Conservation (phyloP, 2,329 filamentous ascomycete genomes). For the Fusarium domesticum region DNA sequence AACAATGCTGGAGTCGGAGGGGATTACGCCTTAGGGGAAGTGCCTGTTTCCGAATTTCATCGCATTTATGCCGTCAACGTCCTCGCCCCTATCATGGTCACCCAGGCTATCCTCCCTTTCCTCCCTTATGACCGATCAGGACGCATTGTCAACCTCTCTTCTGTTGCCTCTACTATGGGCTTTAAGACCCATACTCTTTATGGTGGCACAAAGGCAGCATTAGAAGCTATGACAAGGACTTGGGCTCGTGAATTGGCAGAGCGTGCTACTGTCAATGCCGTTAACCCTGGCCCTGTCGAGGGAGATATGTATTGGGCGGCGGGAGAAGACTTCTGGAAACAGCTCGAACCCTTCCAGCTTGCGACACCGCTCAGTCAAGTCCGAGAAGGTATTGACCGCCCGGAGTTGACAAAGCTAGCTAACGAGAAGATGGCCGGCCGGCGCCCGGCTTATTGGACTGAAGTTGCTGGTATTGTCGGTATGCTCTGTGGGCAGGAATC, state of each 20-base stretch:
- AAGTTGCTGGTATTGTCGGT: slow-evolving; percentile 16
- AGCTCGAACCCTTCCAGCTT: slow-evolving; percentile 10
- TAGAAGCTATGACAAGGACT: slow-evolving; percentile 51
- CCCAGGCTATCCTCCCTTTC: slow-evolving; percentile 65
- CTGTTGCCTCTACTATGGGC: slow-evolving; percentile 44
- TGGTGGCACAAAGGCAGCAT: slow-evolving; percentile 49
- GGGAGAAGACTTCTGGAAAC: slow-evolving; percentile 8
- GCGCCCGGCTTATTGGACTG: slow-evolving; percentile 17
- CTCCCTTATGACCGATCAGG: slow-evolving; percentile 65
- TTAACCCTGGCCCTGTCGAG: slow-evolving; percentile 51
- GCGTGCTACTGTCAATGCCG: slow-evolving; percentile 47
- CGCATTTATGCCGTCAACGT: slow-evolving; percentile 69
- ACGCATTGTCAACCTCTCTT: slow-evolving; percentile 50
- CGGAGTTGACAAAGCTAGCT: slow-evolving; percentile 13
- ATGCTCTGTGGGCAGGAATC: slow-evolving; percentile 6
- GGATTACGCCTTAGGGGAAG: slow-evolving; percentile 59
- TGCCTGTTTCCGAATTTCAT: slow-evolving; percentile 62
- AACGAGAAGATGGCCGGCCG: slow-evolving; percentile 14
- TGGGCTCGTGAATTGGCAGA: slow-evolving; percentile 52
- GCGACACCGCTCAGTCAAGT: slow-evolving; percentile 1
- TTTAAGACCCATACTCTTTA: slow-evolving; percentile 49
- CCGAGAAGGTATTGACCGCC: slow-evolving; percentile 11
- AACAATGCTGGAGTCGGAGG: slow-evolving; percentile 68
- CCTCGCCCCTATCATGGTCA: slow-evolving; percentile 69
- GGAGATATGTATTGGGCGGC: slow-evolving; percentile 41